These are phyloP conservation scores for Knoxia roxburghii DNA, from an alignment of 257 asterid genomes.

Conservation along the genomic window DNA sequence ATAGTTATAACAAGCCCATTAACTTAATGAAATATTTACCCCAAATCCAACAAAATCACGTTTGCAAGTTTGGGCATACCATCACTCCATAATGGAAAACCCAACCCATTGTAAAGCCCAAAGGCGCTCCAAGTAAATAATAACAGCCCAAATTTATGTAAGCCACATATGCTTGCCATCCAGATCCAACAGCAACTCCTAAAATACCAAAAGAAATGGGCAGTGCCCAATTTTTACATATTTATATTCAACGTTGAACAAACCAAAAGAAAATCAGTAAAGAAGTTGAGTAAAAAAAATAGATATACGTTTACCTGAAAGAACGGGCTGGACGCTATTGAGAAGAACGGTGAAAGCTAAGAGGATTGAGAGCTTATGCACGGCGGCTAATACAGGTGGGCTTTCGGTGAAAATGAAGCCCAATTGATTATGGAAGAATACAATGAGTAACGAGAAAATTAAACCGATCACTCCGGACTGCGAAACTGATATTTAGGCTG, in stretches of 20 bases:
- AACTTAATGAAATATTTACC: background rate
- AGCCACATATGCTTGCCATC: constrained; percentile 56
- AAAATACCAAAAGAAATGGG: constrained; percentile 17
- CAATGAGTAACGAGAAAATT: constrained; percentile 30
- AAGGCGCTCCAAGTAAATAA: constrained; percentile 45
- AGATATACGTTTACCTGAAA: constrained; percentile 30
- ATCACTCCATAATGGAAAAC: constrained; percentile 39
- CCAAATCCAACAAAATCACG: too few relatives aligned
- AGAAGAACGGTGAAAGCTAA: constrained; percentile 50
- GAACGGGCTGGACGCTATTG: constrained; percentile 55
- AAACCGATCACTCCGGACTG: constrained; percentile 41
- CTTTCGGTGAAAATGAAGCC: constrained; percentile 45
- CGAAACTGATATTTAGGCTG: constrained; percentile 42
- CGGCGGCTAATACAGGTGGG: constrained; percentile 40
- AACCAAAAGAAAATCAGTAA: too few relatives aligned
- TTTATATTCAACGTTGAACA: too few relatives aligned
- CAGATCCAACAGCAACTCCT: constrained; percentile 71
- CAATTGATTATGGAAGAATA: constrained; percentile 35
- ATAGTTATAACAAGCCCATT: background rate
- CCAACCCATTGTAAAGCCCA: constrained; percentile 40
- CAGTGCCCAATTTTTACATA: too few relatives aligned
- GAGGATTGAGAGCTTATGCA: constrained; percentile 35
- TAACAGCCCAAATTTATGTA: constrained; percentile 45
- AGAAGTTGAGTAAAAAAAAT: too few relatives aligned
- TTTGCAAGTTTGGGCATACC: constrained; percentile 32